A percentile compares a stretch with the other conserved stretches of the same genome.
phyloP scores from a whole-genome alignment of 768 basidiomycete species.

The Daedalea quercina region DNA sequence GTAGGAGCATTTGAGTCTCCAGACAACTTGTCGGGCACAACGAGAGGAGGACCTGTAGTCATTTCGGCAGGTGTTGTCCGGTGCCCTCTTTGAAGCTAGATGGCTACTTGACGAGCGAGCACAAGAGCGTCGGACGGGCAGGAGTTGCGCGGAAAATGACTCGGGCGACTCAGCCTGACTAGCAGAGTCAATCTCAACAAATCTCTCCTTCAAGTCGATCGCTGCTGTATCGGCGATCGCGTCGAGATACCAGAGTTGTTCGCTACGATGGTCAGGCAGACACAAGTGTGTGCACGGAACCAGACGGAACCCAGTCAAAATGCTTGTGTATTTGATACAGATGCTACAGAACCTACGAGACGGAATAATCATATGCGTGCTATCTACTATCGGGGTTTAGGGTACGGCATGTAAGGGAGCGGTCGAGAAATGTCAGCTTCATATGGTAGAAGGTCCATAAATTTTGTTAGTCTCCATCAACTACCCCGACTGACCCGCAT shows the following conservation, averaged over 20 bases:
- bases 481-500: background rate
- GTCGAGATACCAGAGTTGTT: too few species aligned
- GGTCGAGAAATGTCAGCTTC: conserved; percentile 3
- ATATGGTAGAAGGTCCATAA: conserved; percentile 3
- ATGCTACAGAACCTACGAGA: conserved; percentile 2
- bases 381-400: conserved; percentile 1
- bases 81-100: background rate
- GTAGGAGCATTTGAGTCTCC: conserved; percentile 20
- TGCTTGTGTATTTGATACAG: conserved; percentile 4
- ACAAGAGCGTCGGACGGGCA: background rate
- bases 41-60: background rate
- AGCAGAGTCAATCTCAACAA: too few species aligned
- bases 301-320: too few species aligned
- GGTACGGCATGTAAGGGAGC: conserved; percentile 4
- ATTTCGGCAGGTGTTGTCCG: background rate
- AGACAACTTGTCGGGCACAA: conserved; percentile 21
- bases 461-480: background rate
- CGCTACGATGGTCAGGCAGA: too few species aligned
- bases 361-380: conserved; percentile 5
- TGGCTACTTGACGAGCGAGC: background rate
- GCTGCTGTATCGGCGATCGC: too few species aligned
- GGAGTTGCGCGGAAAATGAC: too few species aligned
- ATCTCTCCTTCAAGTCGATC: too few species aligned
- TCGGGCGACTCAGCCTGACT: too few species aligned
- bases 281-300: too few species aligned